A percentile compares a stretch with the other conserved stretches of the same genome.
These are phyloP conservation scores for Thuidium tamariscinum DNA, from an alignment of 225 moss, liverwort and hornwort species.

Conservation along the genomic window DNA sequence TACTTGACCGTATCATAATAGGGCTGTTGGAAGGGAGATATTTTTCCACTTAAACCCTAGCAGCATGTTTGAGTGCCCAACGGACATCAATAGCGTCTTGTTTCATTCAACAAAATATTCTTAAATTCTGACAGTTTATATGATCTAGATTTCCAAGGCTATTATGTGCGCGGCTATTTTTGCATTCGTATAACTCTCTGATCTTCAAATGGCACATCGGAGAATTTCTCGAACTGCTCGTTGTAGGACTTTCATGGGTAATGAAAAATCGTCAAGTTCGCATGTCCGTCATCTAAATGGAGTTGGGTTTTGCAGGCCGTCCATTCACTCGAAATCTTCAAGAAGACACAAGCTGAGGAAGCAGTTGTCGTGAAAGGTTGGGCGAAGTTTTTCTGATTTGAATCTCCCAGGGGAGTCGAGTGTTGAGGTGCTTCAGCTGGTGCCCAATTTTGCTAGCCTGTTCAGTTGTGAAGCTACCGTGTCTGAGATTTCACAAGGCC, in stretches of 20 bases:
- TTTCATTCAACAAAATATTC: neutral
- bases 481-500: neutral
- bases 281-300: neutral
- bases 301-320: slow-evolving; percentile 44
- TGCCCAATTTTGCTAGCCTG: neutral
- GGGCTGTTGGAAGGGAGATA: too few relatives aligned
- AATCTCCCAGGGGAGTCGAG: neutral
- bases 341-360: slow-evolving; percentile 59
- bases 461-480: neutral
- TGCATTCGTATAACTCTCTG: neutral
- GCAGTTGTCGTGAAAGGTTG: slow-evolving; percentile 63
- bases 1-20: too few relatives aligned
- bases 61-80: neutral
- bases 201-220: neutral
- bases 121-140: neutral
- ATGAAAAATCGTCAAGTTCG: neutral
- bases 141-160: neutral
- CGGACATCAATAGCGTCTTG: neutral
- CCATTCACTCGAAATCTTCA: slow-evolving; percentile 58
- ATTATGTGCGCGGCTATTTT: neutral
- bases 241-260: neutral
- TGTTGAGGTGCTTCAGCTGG: neutral
- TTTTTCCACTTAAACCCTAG: neutral
- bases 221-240: neutral
- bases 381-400: slow-evolving; percentile 37